Conservation (phyloP, 495 filamentous ascomycete species). For the Aspergillus biplanus region DNA sequence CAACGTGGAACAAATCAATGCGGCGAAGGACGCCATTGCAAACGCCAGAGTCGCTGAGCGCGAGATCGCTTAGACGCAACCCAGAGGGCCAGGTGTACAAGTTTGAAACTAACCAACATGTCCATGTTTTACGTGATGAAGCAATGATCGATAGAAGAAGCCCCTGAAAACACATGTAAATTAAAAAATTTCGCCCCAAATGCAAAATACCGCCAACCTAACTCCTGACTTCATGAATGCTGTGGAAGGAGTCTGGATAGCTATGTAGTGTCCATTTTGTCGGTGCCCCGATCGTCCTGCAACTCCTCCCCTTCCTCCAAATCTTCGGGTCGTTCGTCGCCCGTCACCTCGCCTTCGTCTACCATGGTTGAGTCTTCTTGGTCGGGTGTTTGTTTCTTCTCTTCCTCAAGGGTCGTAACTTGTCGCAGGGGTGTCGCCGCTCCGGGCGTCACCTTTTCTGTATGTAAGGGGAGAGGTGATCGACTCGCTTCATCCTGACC, state of each 20-base stretch:
- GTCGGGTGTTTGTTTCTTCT: constrained; percentile 38
- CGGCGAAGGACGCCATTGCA: constrained; percentile 61
- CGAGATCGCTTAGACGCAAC: constrained; percentile 39
- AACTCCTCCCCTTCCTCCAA: constrained; percentile 54
- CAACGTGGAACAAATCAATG: constrained; percentile 59
- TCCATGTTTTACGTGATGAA: constrained; percentile 1
- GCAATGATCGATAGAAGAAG: constrained; percentile 16
- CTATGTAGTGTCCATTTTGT: constrained; percentile 73
- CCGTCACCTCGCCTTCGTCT: constrained; percentile 67
- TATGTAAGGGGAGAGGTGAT: constrained; percentile 34
- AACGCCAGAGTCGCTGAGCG: constrained; percentile 57
- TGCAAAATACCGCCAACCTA: constrained; percentile 33
- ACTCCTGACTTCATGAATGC: constrained; percentile 41
- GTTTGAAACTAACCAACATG: background rate
- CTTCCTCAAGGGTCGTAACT: constrained; percentile 35
- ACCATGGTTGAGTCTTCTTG: constrained; percentile 60
- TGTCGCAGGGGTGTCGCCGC: constrained; percentile 48
- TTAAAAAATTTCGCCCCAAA: constrained; percentile 25
- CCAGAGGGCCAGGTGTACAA: background rate
- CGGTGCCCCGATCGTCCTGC: constrained; percentile 52
- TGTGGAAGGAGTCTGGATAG: constrained; percentile 9
- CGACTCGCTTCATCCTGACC: constrained; percentile 49
- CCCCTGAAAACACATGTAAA: constrained; percentile 27
- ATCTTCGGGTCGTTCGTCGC: constrained; percentile 43
- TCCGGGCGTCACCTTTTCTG: constrained; percentile 39